Evolutionary conservation across 257 asterid species (phyloP).

Genomic region (Solanum sejunctum): DNA sequence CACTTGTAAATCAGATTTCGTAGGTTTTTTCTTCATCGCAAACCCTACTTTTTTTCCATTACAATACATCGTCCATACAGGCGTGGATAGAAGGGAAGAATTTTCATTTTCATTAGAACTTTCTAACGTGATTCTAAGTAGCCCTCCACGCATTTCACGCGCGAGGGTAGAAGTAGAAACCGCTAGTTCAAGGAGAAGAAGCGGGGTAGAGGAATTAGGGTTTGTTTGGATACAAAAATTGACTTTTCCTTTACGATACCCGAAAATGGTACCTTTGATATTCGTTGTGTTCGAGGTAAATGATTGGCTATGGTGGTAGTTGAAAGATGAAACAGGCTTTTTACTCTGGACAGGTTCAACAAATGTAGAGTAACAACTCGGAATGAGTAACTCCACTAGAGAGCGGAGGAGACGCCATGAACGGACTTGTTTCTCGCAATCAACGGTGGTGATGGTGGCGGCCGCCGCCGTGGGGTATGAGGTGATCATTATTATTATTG

Average conservation of each 20-base stretch:
- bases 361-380: constrained; percentile 43
- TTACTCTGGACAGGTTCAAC: constrained; percentile 7
- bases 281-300: neutral
- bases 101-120: neutral
- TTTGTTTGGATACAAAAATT: constrained; percentile 41
- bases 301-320: neutral
- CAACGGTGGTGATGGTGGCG: constrained; percentile 27
- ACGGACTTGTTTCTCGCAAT: constrained; percentile 55
- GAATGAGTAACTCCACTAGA: constrained; percentile 36
- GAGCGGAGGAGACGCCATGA: constrained; percentile 66
- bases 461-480: neutral
- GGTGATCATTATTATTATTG: constrained; percentile 8
- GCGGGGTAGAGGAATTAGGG: constrained; percentile 29
- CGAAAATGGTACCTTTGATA: constrained; percentile 37
- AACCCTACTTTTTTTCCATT: constrained; percentile 48
- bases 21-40: constrained; percentile 23
- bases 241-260: constrained; percentile 41
- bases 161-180: constrained; percentile 46
- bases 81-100: constrained; percentile 26
- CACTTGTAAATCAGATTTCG: constrained; percentile 24
- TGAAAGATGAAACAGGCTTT: neutral
- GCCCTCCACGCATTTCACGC: constrained; percentile 46
- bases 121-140: constrained; percentile 40
- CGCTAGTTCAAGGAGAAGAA: constrained; percentile 46
- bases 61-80: constrained; percentile 44